Conservation (phyloP, 1,284 basidiomycete genomes). For the Cryptococcus sp. region DNA sequence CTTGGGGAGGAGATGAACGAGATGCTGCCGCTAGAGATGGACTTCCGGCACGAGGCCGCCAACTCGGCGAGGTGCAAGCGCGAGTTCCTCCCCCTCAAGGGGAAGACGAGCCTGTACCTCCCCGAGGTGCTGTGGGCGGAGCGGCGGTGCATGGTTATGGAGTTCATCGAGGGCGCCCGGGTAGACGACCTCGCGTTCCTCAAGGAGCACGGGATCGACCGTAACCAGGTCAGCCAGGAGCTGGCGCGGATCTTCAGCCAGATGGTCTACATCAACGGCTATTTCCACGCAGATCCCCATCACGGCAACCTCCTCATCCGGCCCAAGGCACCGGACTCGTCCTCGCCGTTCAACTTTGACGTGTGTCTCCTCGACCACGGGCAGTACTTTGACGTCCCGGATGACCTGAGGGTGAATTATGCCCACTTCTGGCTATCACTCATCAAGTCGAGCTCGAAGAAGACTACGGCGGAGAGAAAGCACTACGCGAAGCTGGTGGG, state of each 20-base stretch:
- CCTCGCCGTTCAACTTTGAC: slow-evolving; percentile 89
- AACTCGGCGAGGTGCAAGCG: slow-evolving; percentile 70
- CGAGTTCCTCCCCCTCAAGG: slow-evolving; percentile 64
- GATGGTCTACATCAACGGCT: slow-evolving; percentile 94
- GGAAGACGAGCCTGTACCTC: slow-evolving; percentile 81
- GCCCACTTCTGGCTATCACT: slow-evolving; percentile 76
- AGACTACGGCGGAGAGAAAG: slow-evolving; percentile 63
- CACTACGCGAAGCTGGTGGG: slow-evolving; percentile 85
- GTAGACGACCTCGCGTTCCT: slow-evolving; percentile 88
- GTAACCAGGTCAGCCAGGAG: slow-evolving; percentile 89
- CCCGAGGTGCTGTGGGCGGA: slow-evolving; percentile 80
- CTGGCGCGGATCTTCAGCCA: slow-evolving; percentile 75
- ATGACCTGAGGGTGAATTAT: slow-evolving; percentile 63
- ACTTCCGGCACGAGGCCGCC: slow-evolving; percentile 70
- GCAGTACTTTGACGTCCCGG: slow-evolving; percentile 79
- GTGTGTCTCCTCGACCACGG: slow-evolving; percentile 87
- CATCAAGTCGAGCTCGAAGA: slow-evolving; percentile 65
- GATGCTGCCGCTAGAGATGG: slow-evolving; percentile 90
- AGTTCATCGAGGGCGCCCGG: slow-evolving; percentile 78
- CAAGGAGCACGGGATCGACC: slow-evolving; percentile 77
- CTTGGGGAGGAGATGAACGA: slow-evolving; percentile 87
- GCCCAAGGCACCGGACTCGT: slow-evolving; percentile 60
- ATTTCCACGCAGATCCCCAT: slow-evolving; percentile 51
- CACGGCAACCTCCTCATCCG: slow-evolving; percentile 87
- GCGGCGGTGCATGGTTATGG: slow-evolving; percentile 89